Evolutionary conservation across 768 basidiomycete species (phyloP).

Genomic region (Leucocoprinus leucothites): DNA sequence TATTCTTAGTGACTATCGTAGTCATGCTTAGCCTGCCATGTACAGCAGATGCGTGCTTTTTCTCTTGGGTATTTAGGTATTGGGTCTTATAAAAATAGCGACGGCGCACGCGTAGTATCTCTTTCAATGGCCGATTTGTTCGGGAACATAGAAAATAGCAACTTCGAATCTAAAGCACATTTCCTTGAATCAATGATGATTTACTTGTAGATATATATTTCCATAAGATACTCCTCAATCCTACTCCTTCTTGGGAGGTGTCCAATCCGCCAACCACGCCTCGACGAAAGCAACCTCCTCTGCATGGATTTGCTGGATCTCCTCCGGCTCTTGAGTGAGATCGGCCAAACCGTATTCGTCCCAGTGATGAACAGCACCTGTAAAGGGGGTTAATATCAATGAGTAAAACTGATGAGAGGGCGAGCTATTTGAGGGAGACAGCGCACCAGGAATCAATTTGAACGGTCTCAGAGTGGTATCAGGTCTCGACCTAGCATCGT

Average conservation of each 20-base stretch:
- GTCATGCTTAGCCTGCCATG: too few species aligned
- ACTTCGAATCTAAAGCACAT: too few species aligned
- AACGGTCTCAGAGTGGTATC: slow-evolving; percentile 79
- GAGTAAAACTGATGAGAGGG: neutral
- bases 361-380: slow-evolving; percentile 74
- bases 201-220: neutral
- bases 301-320: slow-evolving; percentile 77
- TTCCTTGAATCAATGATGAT: too few species aligned
- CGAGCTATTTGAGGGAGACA: neutral
- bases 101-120: too few species aligned
- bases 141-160: too few species aligned
- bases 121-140: too few species aligned
- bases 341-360: slow-evolving; percentile 73
- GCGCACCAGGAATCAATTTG: slow-evolving; percentile 81
- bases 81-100: too few species aligned
- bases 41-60: too few species aligned
- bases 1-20: too few species aligned
- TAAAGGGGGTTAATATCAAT: too few species aligned
- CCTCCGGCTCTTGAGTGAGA: slow-evolving; percentile 60
- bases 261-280: slow-evolving; percentile 64
- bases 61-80: too few species aligned
- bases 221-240: neutral
- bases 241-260: slow-evolving; percentile 21
- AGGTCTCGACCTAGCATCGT: slow-evolving; percentile 60
- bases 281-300: slow-evolving; percentile 80